These are phyloP conservation scores for Carex parvula DNA, from an alignment of 176 grass and related monocot species.

Conservation along the genomic window DNA sequence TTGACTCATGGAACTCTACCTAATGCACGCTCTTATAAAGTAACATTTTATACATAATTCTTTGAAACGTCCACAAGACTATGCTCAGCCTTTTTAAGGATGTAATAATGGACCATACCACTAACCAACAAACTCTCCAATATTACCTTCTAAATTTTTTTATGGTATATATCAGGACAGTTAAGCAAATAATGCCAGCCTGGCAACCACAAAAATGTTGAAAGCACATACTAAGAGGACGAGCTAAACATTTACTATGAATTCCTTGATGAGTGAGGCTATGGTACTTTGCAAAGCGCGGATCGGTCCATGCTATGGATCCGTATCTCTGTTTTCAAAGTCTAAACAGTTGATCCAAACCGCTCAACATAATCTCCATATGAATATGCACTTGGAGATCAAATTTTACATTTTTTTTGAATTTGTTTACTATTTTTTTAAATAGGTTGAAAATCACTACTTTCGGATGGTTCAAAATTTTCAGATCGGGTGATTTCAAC, in stretches of 20 bases:
- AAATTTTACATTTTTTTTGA: too few species aligned
- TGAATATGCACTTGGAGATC: too few species aligned
- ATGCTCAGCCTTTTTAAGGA: neutral
- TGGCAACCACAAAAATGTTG: neutral
- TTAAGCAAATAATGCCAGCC: neutral
- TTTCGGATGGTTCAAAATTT: too few species aligned
- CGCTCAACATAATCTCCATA: too few species aligned
- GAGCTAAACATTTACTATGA: neutral
- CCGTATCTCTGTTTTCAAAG: too few species aligned
- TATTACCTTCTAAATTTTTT: neutral
- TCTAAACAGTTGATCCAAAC: too few species aligned
- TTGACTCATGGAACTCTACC: neutral
- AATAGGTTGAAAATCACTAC: too few species aligned
- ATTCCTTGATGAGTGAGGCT: neutral
- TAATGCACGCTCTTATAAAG: neutral
- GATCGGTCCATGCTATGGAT: too few species aligned
- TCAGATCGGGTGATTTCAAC: too few species aligned
- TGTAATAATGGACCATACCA: neutral
- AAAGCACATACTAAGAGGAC: neutral
- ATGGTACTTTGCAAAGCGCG: too few species aligned
- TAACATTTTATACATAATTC: neutral
- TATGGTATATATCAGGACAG: neutral
- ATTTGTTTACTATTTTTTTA: too few species aligned
- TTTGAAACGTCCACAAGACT: neutral
- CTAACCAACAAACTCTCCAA: neutral